phyloP scores from a whole-genome alignment of 176 grass and related monocot genomes.

The Raddia distichophylla region DNA sequence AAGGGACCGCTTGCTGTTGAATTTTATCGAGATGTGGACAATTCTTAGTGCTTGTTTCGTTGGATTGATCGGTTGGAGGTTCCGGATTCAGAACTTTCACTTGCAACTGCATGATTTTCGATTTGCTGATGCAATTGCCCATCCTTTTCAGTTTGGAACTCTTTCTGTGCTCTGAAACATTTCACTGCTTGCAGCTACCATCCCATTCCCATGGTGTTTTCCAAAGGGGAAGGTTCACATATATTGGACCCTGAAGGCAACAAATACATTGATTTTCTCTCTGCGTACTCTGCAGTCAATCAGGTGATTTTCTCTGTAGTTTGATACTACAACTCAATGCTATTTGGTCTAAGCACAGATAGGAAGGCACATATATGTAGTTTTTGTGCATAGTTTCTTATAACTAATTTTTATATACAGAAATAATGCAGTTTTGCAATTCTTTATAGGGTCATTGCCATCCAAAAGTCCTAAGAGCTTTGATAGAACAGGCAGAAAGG shows the following conservation, averaged over 20 bases:
- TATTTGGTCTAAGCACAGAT: not conserved
- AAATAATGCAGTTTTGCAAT: conserved; percentile 6
- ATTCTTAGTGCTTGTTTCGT: not conserved
- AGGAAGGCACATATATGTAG: not conserved
- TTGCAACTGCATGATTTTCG: not conserved
- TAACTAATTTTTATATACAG: not conserved
- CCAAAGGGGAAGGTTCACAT: conserved; percentile 74
- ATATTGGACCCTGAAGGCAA: conserved; percentile 97
- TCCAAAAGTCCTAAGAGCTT: conserved; percentile 80
- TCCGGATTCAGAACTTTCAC: not conserved
- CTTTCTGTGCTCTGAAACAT: not conserved
- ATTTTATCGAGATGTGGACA: not conserved
- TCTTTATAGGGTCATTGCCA: conserved; percentile 83
- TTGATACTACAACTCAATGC: not conserved
- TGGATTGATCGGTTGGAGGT: not conserved
- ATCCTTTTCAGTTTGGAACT: not conserved
- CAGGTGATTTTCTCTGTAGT: conserved; percentile 53
- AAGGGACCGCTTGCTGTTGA: not conserved
- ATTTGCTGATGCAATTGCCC: not conserved
- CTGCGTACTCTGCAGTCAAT: conserved; percentile 97
- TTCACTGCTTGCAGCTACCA: conserved; percentile 70
- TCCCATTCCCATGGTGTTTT: conserved; percentile 92
- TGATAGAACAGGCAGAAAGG: conserved; percentile 81
- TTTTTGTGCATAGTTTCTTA: not conserved
- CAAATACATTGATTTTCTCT: conserved; percentile 93